A percentile compares a stretch with the other conserved stretches of the same genome.
These are phyloP conservation scores for Lactarius psammicola DNA, from an alignment of 768 basidiomycete species.

Conservation along the genomic window DNA sequence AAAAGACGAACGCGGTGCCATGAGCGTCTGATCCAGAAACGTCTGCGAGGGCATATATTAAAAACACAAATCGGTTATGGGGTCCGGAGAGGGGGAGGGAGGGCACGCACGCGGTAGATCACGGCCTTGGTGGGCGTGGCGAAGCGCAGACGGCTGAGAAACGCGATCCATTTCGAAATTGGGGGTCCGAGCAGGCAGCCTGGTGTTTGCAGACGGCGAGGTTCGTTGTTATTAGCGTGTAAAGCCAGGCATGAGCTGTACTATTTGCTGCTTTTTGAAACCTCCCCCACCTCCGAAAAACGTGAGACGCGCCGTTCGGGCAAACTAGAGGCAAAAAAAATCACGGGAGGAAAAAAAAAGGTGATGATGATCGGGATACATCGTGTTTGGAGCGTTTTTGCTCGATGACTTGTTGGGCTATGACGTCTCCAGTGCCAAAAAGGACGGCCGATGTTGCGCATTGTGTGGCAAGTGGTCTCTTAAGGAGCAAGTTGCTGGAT, in stretches of 20 bases:
- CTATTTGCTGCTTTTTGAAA: neutral
- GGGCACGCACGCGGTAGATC: slow-evolving; percentile 54
- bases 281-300: slow-evolving; percentile 73
- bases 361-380: slow-evolving; percentile 41
- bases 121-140: slow-evolving; percentile 55
- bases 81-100: neutral
- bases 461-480: slow-evolving; percentile 61
- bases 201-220: slow-evolving; percentile 28
- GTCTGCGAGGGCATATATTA: slow-evolving; percentile 48
- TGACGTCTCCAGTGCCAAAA: slow-evolving; percentile 73
- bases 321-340: slow-evolving; percentile 40
- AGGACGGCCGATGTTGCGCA: slow-evolving; percentile 63
- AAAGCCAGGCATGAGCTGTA: neutral
- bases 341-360: neutral
- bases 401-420: slow-evolving; percentile 87
- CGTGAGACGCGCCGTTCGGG: slow-evolving; percentile 59
- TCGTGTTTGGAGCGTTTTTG: slow-evolving; percentile 71
- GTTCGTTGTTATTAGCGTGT: neutral
- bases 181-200: slow-evolving; percentile 77
- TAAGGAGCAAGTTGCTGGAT: slow-evolving; percentile 55
- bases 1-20: slow-evolving; percentile 63
- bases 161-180: slow-evolving; percentile 78
- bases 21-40: slow-evolving; percentile 75
- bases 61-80: neutral
- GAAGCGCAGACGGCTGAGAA: slow-evolving; percentile 71